Evolutionary conservation across 1,139 yeast genomes (phyloP).

Genomic region (Taphrina pruni): DNA sequence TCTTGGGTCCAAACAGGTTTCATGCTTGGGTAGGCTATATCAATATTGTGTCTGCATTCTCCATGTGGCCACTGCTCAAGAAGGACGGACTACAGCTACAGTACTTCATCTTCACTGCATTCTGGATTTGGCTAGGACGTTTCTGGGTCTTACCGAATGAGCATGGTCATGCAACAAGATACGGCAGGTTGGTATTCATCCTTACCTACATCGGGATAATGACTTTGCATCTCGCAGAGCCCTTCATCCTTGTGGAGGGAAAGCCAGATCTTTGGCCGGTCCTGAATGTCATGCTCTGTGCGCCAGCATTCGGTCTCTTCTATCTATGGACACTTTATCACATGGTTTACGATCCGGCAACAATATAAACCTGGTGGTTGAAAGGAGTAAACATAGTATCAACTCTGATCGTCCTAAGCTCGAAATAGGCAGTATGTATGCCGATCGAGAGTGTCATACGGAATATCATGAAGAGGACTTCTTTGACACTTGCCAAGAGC

Average conservation of each 20-base stretch:
- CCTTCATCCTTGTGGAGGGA: conserved; percentile 59
- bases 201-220: conserved; percentile 63
- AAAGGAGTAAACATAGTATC: neutral
- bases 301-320: conserved; percentile 73
- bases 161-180: neutral
- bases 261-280: conserved; percentile 86
- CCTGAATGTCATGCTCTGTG: conserved; percentile 72
- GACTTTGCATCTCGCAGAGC: conserved; percentile 63
- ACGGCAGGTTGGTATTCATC: conserved; percentile 49
- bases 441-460: too few species aligned
- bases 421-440: neutral
- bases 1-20: conserved; percentile 54
- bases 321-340: conserved; percentile 60
- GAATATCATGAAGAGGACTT: too few species aligned
- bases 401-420: neutral
- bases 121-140: conserved; percentile 75
- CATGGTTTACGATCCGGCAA: conserved; percentile 1
- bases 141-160: conserved; percentile 50
- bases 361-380: neutral
- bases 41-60: conserved; percentile 76
- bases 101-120: conserved; percentile 63
- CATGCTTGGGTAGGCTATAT: conserved; percentile 84
- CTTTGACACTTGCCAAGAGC: too few species aligned
- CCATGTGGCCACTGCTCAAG: conserved; percentile 83
- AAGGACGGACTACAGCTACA: conserved; percentile 77